phyloP scores from a whole-genome alignment of 805 yeast species.

The Lipomyces orientalis region DNA sequence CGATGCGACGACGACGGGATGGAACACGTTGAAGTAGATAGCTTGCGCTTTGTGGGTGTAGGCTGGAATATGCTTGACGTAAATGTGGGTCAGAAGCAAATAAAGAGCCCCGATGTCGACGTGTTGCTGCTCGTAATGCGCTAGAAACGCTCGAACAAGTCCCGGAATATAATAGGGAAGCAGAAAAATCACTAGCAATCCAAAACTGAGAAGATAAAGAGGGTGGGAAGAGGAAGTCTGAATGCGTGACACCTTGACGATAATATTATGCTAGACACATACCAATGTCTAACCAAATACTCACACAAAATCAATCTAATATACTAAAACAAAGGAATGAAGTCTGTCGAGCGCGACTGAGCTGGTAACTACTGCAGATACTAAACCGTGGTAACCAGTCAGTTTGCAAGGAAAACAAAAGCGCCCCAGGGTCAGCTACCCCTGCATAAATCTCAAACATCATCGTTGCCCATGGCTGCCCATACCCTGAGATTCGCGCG shows the following conservation, averaged over 20 bases:
- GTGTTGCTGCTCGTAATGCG: constrained; percentile 2
- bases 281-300: not conserved
- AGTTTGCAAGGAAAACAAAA: not conserved
- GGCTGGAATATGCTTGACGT: constrained; percentile 4
- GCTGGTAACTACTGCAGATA: not conserved
- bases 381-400: not conserved
- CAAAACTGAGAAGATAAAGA: not conserved
- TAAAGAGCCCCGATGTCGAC: not conserved
- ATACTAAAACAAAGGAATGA: not conserved
- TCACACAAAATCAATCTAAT: not conserved
- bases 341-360: not conserved
- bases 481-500: too few species aligned
- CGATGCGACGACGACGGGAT: not conserved
- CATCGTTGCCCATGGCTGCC: too few species aligned
- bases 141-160: not conserved
- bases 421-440: too few species aligned
- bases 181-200: not conserved
- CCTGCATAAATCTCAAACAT: too few species aligned
- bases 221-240: not conserved
- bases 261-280: not conserved
- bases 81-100: not conserved
- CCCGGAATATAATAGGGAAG: not conserved
- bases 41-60: not conserved
- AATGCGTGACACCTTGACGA: not conserved
- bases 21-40: constrained; percentile 5